These are phyloP conservation scores for Zygosaccharomyces gambellarensis DNA, from an alignment of 805 yeast species.

Conservation along the genomic window DNA sequence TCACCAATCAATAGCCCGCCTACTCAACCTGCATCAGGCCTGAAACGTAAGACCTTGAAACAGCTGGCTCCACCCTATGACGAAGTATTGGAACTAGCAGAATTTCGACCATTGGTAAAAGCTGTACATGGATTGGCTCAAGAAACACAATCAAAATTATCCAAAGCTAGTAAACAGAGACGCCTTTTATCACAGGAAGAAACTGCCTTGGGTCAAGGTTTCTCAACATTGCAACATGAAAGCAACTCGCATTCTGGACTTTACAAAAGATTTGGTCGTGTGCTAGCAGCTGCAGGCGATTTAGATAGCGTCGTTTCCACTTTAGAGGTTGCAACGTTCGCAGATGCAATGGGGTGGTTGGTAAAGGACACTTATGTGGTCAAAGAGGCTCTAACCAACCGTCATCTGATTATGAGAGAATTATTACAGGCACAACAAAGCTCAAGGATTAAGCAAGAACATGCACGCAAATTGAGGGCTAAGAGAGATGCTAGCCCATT, in stretches of 20 bases:
- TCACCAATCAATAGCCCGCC: slow-evolving; percentile 48
- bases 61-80: slow-evolving; percentile 92
- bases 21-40: slow-evolving; percentile 69
- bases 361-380: slow-evolving; percentile 76
- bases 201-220: slow-evolving; percentile 44
- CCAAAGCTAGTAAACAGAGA: slow-evolving; percentile 45
- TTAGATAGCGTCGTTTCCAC: slow-evolving; percentile 66
- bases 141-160: slow-evolving; percentile 50
- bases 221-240: slow-evolving; percentile 28
- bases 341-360: slow-evolving; percentile 65
- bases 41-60: slow-evolving; percentile 82
- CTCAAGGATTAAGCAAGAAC: slow-evolving; percentile 63
- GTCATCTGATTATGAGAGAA: slow-evolving; percentile 91
- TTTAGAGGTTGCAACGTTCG: slow-evolving; percentile 66
- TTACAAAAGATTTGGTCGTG: slow-evolving; percentile 75
- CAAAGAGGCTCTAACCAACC: slow-evolving; percentile 87
- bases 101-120: slow-evolving; percentile 82
- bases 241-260: slow-evolving; percentile 35
- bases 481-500: slow-evolving; percentile 75
- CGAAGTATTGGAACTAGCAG: slow-evolving; percentile 72
- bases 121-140: slow-evolving; percentile 57
- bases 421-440: slow-evolving; percentile 70
- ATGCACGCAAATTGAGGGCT: slow-evolving; percentile 66
- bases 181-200: slow-evolving; percentile 51
- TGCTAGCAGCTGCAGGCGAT: slow-evolving; percentile 68